Percentiles rank a stretch among this genome's conserved stretches.
phyloP scores from a whole-genome alignment of 2,329 filamentous ascomycete genomes.

The Nothophaeocryptopus gaeumannii region DNA sequence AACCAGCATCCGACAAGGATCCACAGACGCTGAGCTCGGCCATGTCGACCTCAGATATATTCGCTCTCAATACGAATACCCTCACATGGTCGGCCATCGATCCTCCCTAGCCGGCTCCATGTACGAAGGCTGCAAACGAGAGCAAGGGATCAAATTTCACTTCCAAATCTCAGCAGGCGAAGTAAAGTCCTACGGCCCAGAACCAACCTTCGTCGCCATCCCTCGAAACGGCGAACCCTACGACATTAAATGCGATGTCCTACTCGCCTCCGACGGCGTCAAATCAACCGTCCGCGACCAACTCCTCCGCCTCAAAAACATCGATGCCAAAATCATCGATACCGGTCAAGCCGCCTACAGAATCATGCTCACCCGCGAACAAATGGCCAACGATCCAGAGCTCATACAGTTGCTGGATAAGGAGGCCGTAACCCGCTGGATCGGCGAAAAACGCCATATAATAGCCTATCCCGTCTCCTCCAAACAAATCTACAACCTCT shows the following conservation, averaged over 20 bases:
- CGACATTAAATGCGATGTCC: constrained; percentile 49
- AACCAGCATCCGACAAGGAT: constrained; percentile 71
- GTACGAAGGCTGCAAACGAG: constrained; percentile 66
- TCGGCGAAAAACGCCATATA: constrained; percentile 71
- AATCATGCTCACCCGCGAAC: constrained; percentile 68
- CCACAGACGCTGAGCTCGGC: constrained; percentile 65
- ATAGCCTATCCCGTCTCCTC: constrained; percentile 72
- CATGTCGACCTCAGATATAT: constrained; percentile 70
- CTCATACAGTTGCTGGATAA: constrained; percentile 65
- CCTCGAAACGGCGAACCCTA: constrained; percentile 55
- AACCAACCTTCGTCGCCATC: constrained; percentile 58
- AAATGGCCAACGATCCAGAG: constrained; percentile 66
- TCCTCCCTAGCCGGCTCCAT: constrained; percentile 67
- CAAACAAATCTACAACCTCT: constrained; percentile 66
- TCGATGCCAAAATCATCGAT: constrained; percentile 58
- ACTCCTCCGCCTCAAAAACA: constrained; percentile 55
- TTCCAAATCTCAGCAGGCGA: constrained; percentile 58
- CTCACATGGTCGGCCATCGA: constrained; percentile 78
- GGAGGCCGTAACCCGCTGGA: constrained; percentile 70
- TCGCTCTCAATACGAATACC: constrained; percentile 65
- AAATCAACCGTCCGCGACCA: constrained; percentile 47
- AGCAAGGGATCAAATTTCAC: constrained; percentile 65
- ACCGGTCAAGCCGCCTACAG: constrained; percentile 76
- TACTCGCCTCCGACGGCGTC: constrained; percentile 50
- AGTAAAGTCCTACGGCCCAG: constrained; percentile 59